Conservation (phyloP, 306 rosid species). For the Quercus alba region DNA sequence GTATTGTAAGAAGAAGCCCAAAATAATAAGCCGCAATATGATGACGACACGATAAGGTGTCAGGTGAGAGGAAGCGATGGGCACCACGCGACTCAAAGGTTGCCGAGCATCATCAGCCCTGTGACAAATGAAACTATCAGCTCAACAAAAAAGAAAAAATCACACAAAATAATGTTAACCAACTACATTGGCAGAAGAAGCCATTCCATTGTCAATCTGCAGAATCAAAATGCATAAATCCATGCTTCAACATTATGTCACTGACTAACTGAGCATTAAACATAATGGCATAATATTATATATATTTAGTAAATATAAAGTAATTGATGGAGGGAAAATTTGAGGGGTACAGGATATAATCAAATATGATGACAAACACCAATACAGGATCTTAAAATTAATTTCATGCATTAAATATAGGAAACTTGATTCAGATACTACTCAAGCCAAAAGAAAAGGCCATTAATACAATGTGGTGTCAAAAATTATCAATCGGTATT, state of each 20-base stretch:
- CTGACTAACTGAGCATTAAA: neutral
- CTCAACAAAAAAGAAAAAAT: neutral
- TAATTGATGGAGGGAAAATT: neutral
- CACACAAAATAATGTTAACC: slow-evolving; percentile 1
- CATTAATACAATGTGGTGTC: neutral
- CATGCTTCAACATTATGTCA: neutral
- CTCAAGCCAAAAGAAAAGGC: neutral
- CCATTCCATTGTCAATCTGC: neutral
- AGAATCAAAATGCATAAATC: neutral
- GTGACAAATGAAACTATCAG: slow-evolving; percentile 20
- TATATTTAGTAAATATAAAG: neutral
- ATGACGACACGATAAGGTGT: slow-evolving; percentile 95
- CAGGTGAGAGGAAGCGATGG: slow-evolving; percentile 78
- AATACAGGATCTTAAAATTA: neutral
- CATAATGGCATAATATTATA: neutral
- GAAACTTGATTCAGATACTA: neutral
- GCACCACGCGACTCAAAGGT: slow-evolving; percentile 93
- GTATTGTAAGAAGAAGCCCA: slow-evolving; percentile 92
- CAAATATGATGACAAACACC: neutral
- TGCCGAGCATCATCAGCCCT: slow-evolving; percentile 98
- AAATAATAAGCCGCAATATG: slow-evolving; percentile 87
- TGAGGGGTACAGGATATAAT: neutral
- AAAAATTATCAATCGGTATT: neutral
- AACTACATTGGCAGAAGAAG: slow-evolving; percentile 1
- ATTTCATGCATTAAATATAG: neutral